These are phyloP conservation scores for Trametes sanguinea DNA, from an alignment of 768 basidiomycete genomes.

Conservation along the genomic window DNA sequence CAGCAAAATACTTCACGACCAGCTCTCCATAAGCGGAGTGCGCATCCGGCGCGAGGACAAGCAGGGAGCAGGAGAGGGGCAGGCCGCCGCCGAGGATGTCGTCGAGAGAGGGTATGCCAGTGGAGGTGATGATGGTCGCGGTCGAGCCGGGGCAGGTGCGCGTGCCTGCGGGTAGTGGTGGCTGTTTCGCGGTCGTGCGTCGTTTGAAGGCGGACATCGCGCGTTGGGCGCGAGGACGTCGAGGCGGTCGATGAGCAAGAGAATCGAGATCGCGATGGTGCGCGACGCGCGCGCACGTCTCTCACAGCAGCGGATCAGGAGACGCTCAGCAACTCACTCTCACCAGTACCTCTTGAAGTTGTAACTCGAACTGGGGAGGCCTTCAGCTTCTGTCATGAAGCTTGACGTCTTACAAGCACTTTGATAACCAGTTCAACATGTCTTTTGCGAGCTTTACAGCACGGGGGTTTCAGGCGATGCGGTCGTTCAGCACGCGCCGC, in stretches of 20 bases:
- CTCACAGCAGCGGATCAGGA: too few species aligned
- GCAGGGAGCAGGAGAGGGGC: conserved; percentile 75
- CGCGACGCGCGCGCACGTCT: neutral
- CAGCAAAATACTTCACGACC: conserved; percentile 83
- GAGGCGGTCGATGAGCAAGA: neutral
- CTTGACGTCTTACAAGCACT: neutral
- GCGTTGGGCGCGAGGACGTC: neutral
- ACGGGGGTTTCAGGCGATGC: neutral
- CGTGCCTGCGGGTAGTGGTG: conserved; percentile 50
- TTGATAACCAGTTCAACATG: neutral
- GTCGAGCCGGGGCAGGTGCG: conserved; percentile 58
- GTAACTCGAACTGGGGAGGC: neutral
- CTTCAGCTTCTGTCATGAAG: neutral
- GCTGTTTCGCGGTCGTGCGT: conserved; percentile 49
- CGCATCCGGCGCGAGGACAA: conserved; percentile 79
- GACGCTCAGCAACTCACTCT: too few species aligned
- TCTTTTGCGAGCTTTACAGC: neutral
- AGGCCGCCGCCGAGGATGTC: conserved; percentile 93
- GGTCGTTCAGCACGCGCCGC: neutral
- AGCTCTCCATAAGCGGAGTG: conserved; percentile 87
- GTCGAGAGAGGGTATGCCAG: conserved; percentile 91
- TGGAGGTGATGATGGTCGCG: conserved; percentile 66
- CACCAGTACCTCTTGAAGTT: neutral
- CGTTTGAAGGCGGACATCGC: conserved; percentile 83
- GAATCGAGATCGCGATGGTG: neutral